phyloP scores from a whole-genome alignment of 345 rosid genomes.

The Ceriops zippeliana region DNA sequence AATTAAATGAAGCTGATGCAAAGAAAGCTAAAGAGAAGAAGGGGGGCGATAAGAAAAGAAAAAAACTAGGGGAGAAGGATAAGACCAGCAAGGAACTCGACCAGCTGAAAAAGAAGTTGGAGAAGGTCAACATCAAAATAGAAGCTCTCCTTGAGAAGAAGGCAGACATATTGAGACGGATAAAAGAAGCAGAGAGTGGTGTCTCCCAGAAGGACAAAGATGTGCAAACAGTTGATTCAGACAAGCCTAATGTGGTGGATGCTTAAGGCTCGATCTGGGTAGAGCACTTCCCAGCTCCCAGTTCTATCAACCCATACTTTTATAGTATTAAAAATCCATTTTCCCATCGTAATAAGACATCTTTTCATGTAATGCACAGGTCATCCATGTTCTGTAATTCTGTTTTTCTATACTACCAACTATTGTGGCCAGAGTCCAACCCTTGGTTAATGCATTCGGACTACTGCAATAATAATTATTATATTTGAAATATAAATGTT shows the following conservation, averaged over 20 bases:
- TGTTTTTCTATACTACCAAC: background rate
- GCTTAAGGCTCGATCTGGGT: background rate
- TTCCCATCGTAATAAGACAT: background rate
- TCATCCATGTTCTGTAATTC: background rate
- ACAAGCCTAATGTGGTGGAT: background rate
- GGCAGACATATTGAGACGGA: slow-evolving; percentile 47
- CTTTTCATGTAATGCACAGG: background rate
- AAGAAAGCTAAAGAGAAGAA: slow-evolving; percentile 27
- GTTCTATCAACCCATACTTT: background rate
- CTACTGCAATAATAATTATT: background rate
- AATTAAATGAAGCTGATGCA: slow-evolving; percentile 25
- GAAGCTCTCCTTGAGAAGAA: slow-evolving; percentile 47
- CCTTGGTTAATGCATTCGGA: background rate
- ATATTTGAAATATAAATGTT: background rate
- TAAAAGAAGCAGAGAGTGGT: slow-evolving; percentile 49
- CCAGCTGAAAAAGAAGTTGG: slow-evolving; percentile 50
- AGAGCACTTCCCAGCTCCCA: background rate
- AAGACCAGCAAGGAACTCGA: slow-evolving; percentile 37
- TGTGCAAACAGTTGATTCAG: slow-evolving; percentile 1
- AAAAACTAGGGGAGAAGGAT: slow-evolving; percentile 42
- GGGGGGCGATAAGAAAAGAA: slow-evolving; percentile 47
- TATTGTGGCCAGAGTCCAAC: too few relatives aligned
- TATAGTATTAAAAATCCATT: background rate
- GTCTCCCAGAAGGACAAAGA: slow-evolving; percentile 18
- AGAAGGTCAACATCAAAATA: slow-evolving; percentile 55